Evolutionary conservation across 306 rosid genomes (phyloP).

Genomic region (Acmispon strigosus): DNA sequence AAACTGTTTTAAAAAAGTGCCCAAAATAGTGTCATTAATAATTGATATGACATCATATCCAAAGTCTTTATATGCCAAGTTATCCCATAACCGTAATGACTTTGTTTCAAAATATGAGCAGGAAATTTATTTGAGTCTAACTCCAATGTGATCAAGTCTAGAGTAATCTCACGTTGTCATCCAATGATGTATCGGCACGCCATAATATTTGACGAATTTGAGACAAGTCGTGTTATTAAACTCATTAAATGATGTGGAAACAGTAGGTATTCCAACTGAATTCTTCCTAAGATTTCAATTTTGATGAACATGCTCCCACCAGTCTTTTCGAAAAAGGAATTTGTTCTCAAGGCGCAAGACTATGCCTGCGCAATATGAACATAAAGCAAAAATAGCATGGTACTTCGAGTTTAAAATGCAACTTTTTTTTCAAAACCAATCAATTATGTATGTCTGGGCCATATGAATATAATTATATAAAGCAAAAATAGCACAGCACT

Average conservation of each 20-base stretch:
- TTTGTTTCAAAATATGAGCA: not conserved
- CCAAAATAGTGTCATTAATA: not conserved
- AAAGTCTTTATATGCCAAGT: not conserved
- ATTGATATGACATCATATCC: not conserved
- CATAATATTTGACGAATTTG: not conserved
- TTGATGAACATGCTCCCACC: too few species aligned
- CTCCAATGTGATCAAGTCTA: not conserved
- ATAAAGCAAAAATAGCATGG: too few species aligned
- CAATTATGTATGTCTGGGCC: too few species aligned
- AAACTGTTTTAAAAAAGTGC: not conserved
- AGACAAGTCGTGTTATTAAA: not conserved
- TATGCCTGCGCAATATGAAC: too few species aligned
- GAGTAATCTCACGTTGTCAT: not conserved
- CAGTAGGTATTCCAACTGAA: too few species aligned
- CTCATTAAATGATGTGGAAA: not conserved
- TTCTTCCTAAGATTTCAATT: too few species aligned
- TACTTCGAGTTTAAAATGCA: too few species aligned
- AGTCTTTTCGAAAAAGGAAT: too few species aligned
- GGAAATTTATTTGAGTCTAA: not conserved
- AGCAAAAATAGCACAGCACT: too few species aligned
- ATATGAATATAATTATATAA: too few species aligned
- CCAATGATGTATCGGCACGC: not conserved
- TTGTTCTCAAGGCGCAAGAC: too few species aligned
- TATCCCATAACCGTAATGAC: not conserved
- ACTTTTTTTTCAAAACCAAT: too few species aligned